phyloP scores from a whole-genome alignment of 371 early-diverging fungal genomes.

The Conidiobolus incongruus region DNA sequence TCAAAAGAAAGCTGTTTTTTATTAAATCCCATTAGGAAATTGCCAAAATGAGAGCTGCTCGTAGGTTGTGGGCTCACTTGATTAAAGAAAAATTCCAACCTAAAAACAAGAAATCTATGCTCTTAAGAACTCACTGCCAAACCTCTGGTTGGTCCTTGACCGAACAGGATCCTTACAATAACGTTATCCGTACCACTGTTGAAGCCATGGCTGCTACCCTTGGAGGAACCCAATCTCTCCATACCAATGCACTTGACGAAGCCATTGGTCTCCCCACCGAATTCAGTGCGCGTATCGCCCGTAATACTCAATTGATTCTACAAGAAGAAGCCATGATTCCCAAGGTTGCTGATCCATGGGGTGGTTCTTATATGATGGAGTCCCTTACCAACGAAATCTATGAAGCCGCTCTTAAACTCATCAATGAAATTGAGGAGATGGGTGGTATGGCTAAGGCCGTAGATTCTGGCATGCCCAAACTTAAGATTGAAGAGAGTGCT shows the following conservation, averaged over 20 bases:
- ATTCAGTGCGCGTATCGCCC: slow-evolving; percentile 56
- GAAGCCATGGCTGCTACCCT: slow-evolving; percentile 77
- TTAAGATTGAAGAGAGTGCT: slow-evolving; percentile 61
- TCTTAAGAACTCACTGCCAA: slow-evolving; percentile 68
- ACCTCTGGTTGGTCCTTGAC: slow-evolving; percentile 78
- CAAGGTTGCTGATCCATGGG: slow-evolving; percentile 69
- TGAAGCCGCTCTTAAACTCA: slow-evolving; percentile 31
- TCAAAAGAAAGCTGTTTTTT: too few relatives aligned
- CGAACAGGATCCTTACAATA: slow-evolving; percentile 77
- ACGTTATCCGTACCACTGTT: slow-evolving; percentile 62
- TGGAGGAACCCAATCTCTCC: slow-evolving; percentile 71
- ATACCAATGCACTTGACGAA: slow-evolving; percentile 70
- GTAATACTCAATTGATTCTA: slow-evolving; percentile 69
- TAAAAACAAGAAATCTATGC: slow-evolving; percentile 39
- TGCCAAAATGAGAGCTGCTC: slow-evolving; percentile 68
- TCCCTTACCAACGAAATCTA: slow-evolving; percentile 53
- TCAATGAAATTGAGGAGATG: slow-evolving; percentile 54
- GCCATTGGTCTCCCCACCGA: slow-evolving; percentile 70
- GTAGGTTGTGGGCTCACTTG: slow-evolving; percentile 56
- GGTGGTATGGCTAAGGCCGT: slow-evolving; percentile 82
- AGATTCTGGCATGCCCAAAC: slow-evolving; percentile 66
- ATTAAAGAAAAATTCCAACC: slow-evolving; percentile 57
- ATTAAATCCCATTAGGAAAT: slow-evolving; percentile 23
- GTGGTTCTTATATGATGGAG: slow-evolving; percentile 82
- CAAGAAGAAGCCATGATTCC: slow-evolving; percentile 70